phyloP scores from a whole-genome alignment of 202 grass and related monocot genomes.

The Thinopyrum obtusiflorum region DNA sequence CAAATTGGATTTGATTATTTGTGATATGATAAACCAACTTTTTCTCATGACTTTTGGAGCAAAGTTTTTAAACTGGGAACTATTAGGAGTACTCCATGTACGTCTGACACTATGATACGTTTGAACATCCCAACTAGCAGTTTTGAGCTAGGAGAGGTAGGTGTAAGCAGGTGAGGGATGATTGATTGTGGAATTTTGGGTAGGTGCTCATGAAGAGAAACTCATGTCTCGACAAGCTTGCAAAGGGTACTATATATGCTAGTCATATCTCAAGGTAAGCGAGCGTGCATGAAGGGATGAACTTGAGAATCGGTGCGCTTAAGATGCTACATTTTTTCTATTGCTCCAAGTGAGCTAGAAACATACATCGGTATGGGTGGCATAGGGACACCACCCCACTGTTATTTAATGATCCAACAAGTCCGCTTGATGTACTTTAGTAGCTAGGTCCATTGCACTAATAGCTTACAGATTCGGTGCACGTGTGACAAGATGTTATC shows the following conservation, averaged over 20 bases:
- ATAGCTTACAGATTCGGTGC: too few relatives aligned
- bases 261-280: neutral
- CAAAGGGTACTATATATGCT: neutral
- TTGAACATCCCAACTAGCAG: neutral
- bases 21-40: neutral
- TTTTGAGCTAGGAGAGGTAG: neutral
- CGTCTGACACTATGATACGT: neutral
- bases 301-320: neutral
- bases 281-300: neutral
- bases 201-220: neutral
- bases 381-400: too few relatives aligned
- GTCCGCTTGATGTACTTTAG: too few relatives aligned
- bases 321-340: too few relatives aligned
- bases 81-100: neutral
- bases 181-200: neutral
- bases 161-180: neutral
- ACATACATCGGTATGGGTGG: too few relatives aligned
- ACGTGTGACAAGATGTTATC: too few relatives aligned
- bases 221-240: neutral
- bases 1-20: neutral
- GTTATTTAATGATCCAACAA: too few relatives aligned
- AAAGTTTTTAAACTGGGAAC: neutral
- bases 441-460: too few relatives aligned
- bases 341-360: too few relatives aligned
- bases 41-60: neutral